Percentiles rank a stretch among this genome's conserved stretches.
Conservation (phyloP, 345 rosid genomes). For the Heritiera littoralis region DNA sequence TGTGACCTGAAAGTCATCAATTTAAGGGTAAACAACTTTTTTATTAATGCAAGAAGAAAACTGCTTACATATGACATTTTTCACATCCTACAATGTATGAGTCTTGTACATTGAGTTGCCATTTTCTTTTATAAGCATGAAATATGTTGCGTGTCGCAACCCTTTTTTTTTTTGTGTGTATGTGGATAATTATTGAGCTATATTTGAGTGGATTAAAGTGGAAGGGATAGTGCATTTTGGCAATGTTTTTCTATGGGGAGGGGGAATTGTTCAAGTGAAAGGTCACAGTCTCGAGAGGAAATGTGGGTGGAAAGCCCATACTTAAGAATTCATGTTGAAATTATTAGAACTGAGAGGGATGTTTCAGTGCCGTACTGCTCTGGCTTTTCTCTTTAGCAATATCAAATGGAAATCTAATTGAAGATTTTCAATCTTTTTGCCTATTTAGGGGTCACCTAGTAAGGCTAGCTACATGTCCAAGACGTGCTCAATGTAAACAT, state of each 20-base stretch:
- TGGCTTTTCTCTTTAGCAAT: conserved; percentile 17
- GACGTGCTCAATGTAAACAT: conserved; percentile 6
- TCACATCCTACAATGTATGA: too few relatives aligned
- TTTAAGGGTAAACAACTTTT: too few relatives aligned
- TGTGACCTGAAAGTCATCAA: too few relatives aligned
- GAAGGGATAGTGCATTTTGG: conserved; percentile 6
- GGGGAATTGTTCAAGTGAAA: neutral
- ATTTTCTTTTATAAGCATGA: neutral
- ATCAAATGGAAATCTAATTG: conserved; percentile 21
- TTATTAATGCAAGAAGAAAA: too few relatives aligned
- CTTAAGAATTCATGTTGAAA: too few relatives aligned
- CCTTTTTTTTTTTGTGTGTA: neutral
- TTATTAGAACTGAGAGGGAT: neutral
- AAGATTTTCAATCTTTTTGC: conserved; percentile 20
- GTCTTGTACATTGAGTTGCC: too few relatives aligned
- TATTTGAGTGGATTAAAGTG: neutral
- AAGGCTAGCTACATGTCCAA: conserved; percentile 15
- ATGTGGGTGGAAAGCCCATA: neutral
- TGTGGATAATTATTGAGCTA: neutral
- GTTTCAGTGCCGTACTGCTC: conserved; percentile 27
- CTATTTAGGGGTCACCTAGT: conserved; percentile 18
- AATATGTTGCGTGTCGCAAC: neutral
- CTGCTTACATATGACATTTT: too few relatives aligned
- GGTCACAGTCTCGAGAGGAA: neutral
- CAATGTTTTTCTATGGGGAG: neutral